These are phyloP conservation scores for Debaryomyces sp. DNA, from an alignment of 1,139 yeast genomes.

Conservation along the genomic window DNA sequence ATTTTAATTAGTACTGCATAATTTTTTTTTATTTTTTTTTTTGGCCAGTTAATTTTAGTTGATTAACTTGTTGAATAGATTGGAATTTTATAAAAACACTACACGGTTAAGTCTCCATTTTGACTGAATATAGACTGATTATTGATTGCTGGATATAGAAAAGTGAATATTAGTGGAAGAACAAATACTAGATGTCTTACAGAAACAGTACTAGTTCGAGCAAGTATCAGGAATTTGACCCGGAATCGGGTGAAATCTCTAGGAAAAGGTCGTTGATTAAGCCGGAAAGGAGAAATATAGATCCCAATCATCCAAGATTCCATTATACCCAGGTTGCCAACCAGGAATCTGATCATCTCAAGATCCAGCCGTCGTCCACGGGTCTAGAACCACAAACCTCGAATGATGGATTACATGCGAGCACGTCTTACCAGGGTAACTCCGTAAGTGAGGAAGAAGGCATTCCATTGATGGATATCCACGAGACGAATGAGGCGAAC, in stretches of 20 bases:
- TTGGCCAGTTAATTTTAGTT: background rate
- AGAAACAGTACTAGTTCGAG: conserved; percentile 20
- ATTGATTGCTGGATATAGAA: background rate
- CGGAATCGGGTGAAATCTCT: conserved; percentile 49
- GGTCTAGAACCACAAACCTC: conserved; percentile 64
- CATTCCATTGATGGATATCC: conserved; percentile 48
- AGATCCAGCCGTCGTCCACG: conserved; percentile 70
- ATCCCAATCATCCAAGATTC: conserved; percentile 70
- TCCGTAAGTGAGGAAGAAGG: conserved; percentile 37
- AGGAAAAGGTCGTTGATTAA: conserved; percentile 73
- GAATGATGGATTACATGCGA: conserved; percentile 12
- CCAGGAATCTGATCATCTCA: conserved; percentile 63
- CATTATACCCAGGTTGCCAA: conserved; percentile 83
- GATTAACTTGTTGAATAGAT: conserved; percentile 1
- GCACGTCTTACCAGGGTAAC: conserved; percentile 2
- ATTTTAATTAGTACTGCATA: background rate
- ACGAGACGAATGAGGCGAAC: conserved; percentile 14
- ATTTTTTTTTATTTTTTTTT: background rate
- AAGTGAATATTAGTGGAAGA: background rate
- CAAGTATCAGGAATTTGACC: conserved; percentile 48
- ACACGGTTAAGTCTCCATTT: background rate
- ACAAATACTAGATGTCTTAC: conserved; percentile 11
- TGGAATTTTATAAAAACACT: background rate
- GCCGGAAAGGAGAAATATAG: conserved; percentile 75
- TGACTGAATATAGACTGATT: background rate